A percentile compares a stretch with the other conserved stretches of the same genome.
Evolutionary conservation across 2,329 filamentous ascomycete genomes (phyloP).

Genomic region (Trichoderma sp.): DNA sequence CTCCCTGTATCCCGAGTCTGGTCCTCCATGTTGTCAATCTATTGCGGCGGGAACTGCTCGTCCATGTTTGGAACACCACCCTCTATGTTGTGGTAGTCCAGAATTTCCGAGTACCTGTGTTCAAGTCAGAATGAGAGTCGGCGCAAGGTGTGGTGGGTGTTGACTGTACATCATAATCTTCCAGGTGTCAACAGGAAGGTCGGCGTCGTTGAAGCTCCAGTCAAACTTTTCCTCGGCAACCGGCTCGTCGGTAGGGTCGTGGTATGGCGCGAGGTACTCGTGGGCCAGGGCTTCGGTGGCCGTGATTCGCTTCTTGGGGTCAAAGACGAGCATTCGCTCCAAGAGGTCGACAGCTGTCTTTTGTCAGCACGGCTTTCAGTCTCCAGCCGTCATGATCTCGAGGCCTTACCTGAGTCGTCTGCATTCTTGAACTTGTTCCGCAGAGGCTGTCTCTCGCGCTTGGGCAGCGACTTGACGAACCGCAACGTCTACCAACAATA

Average conservation of each 20-base stretch:
- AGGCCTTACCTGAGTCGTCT: constrained; percentile 71
- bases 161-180: constrained; percentile 97
- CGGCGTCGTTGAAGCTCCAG: constrained; percentile 99
- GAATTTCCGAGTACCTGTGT: constrained; percentile 92
- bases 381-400: not conserved
- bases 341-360: constrained; percentile 81
- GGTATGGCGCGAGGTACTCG: constrained; percentile 93
- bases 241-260: constrained; percentile 95
- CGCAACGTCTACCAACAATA: constrained; percentile 69
- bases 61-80: constrained; percentile 47
- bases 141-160: not conserved
- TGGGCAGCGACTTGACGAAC: constrained; percentile 96
- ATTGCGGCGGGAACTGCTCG: constrained; percentile 46
- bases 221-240: constrained; percentile 97
- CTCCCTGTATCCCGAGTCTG: constrained; percentile 9
- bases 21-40: constrained; percentile 29
- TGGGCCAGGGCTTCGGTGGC: constrained; percentile 84
- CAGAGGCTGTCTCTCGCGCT: constrained; percentile 87
- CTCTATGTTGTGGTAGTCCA: constrained; percentile 97
- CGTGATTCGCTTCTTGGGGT: constrained; percentile 92
- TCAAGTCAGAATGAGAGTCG: not conserved
- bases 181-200: constrained; percentile 98
- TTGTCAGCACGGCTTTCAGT: constrained; percentile 20
- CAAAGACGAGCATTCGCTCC: constrained; percentile 96
- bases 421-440: constrained; percentile 93